Evolutionary conservation across 2,329 filamentous ascomycete species (phyloP), one percentile per base, ranked within the genome.

Genomic region (Sclerotinia nivalis): DNA sequence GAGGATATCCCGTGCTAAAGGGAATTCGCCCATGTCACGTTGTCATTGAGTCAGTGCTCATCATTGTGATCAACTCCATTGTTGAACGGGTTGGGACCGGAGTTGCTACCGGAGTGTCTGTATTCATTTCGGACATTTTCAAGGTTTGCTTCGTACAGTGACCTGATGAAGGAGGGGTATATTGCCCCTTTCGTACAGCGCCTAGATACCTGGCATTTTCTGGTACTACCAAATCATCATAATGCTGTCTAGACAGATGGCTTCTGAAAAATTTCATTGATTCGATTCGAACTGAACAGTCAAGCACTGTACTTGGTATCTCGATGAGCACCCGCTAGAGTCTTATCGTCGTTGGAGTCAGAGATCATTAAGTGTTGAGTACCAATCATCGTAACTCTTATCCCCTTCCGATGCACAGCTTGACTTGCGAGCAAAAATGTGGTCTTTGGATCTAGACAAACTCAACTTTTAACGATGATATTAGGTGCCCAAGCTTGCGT

Each of bases 11-110:
- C 61, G 31, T 52, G 47, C 61, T 22, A 28, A 12, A 64, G 13
- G 20, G 22, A 52, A 40, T 31, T 64, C 22, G 47, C 31, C 20
- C 31, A 52, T 37, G n/a, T 64, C 61, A 64, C 61, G 61, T 64
- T 64, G 31, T 22, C n/a, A n/a, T 52, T 64, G 47, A 40, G 61
- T 43, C n/a, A 64, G 61, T 52, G 47, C 61, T 64, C 61, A 52
- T 25, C 9, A 25, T 40, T 40, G 47, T 22, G 9, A 52, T 28
- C 12, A 52, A 37, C 15, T 64, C 34, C 61, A 5, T 64, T 40
- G 2, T 28, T 47, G 9, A 52, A 64, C 47, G 31, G n/a, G 45
- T 52, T 50, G 28, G 25, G 28, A 40, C 12, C 55, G 34, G 55
- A 58, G 31, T 58, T 40, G 31, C 13, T 4, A 62, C 43, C 59